A percentile compares a stretch with the other conserved stretches of the same genome.
phyloP scores from a whole-genome alignment of 768 basidiomycete species.

The Leccinum imitatum region DNA sequence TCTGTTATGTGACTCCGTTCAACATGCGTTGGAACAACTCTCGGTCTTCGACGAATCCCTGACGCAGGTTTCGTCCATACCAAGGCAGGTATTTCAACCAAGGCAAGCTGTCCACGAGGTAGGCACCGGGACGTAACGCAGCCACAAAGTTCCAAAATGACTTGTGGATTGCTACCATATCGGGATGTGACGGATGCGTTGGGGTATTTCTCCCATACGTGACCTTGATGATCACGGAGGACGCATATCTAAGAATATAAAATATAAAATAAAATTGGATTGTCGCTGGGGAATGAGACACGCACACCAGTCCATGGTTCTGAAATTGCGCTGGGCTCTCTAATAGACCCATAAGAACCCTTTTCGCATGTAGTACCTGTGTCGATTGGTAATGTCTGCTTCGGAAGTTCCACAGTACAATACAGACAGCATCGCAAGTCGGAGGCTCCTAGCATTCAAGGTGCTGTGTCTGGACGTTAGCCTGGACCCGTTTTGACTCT shows the following conservation, averaged over 20 bases:
- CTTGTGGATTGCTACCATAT: slow-evolving; percentile 18
- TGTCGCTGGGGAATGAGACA: slow-evolving; percentile 25
- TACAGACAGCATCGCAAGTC: no score
- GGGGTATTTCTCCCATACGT: slow-evolving; percentile 22
- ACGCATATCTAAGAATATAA: slow-evolving; percentile 12
- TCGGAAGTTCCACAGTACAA: no score
- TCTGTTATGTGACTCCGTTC: slow-evolving; percentile 39
- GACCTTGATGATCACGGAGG: slow-evolving; percentile 14
- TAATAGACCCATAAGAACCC: slow-evolving; percentile 10
- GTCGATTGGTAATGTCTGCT: slow-evolving; percentile 35
- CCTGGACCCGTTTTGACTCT: neutral
- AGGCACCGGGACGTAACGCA: slow-evolving; percentile 29
- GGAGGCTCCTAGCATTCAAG: no score
- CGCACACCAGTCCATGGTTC: slow-evolving; percentile 32
- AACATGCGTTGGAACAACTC: slow-evolving; percentile 47
- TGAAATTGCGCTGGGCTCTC: slow-evolving; percentile 12
- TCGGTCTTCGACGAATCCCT: slow-evolving; percentile 50
- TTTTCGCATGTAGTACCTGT: slow-evolving; percentile 36
- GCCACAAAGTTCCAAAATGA: slow-evolving; percentile 20
- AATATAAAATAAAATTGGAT: neutral
- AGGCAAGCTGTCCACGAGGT: slow-evolving; percentile 35
- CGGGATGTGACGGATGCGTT: slow-evolving; percentile 14
- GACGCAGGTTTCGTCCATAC: slow-evolving; percentile 53
- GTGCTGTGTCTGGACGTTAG: neutral
- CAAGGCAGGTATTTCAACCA: slow-evolving; percentile 49